phyloP scores from a whole-genome alignment of 306 rosid genomes.

The Glycyrrhiza uralensis region DNA sequence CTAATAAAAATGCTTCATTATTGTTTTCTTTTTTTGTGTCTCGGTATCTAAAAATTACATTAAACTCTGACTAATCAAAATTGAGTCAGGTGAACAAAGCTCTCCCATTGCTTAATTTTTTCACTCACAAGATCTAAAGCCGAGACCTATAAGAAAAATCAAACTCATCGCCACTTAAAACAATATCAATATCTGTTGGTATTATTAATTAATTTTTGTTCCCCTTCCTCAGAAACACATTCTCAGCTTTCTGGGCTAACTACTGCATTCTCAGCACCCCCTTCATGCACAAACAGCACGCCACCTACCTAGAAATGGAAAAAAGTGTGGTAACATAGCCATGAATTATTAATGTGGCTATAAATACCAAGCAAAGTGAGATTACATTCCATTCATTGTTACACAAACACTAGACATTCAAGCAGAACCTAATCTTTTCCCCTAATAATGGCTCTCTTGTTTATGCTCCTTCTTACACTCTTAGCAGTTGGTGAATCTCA shows the following conservation, averaged over 20 bases:
- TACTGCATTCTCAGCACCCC: background rate
- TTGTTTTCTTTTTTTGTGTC: too few relatives aligned
- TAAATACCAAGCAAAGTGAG: conserved; percentile 14
- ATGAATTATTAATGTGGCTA: conserved; percentile 4
- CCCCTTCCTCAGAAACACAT: conserved; percentile 1
- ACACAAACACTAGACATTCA: conserved; percentile 11
- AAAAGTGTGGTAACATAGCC: background rate
- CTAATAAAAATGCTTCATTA: background rate
- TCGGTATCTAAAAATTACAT: too few relatives aligned
- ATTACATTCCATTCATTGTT: conserved; percentile 2
- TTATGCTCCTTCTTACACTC: conserved; percentile 37
- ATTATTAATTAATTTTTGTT: background rate
- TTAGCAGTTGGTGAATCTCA: conserved; percentile 36
- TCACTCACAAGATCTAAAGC: too few relatives aligned
- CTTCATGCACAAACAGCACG: conserved; percentile 37
- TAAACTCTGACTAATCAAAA: too few relatives aligned
- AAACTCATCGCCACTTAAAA: too few relatives aligned
- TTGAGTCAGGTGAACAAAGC: too few relatives aligned
- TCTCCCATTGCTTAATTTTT: too few relatives aligned
- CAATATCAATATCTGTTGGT: too few relatives aligned
- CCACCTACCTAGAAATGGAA: conserved; percentile 29
- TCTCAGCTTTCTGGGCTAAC: background rate
- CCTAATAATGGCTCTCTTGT: conserved; percentile 51
- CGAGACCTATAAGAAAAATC: too few relatives aligned
- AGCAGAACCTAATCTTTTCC: background rate